Conservation (phyloP, 129 eudicot species). For the Oenanthe sinensis region DNA sequence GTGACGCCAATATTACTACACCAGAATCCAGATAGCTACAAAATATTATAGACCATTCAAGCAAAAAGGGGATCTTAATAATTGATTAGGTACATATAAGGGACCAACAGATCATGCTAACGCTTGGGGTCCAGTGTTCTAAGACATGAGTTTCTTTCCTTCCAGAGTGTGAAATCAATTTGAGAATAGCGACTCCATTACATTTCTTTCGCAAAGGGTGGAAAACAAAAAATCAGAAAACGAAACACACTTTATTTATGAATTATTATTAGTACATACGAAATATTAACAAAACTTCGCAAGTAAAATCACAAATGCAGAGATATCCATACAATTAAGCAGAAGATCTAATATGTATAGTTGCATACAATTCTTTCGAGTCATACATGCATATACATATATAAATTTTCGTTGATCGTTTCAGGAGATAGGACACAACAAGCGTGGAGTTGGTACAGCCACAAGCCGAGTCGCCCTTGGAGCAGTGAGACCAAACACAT, state of each 20-base stretch:
- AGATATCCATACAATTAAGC: neutral
- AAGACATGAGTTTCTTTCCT: too few relatives aligned
- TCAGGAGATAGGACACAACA: conserved; percentile 48
- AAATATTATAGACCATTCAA: too few relatives aligned
- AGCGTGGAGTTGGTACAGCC: conserved; percentile 65
- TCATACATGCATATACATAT: neutral
- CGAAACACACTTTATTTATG: neutral
- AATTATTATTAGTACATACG: neutral
- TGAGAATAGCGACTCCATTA: neutral
- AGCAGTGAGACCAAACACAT: conserved; percentile 83
- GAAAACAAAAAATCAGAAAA: neutral
- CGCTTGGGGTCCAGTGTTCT: too few relatives aligned
- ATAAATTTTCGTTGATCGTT: neutral
- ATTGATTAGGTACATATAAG: neutral
- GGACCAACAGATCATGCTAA: too few relatives aligned
- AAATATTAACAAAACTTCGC: neutral
- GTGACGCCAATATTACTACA: too few relatives aligned
- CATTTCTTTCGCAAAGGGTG: too few relatives aligned
- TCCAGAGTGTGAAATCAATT: too few relatives aligned
- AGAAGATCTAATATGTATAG: neutral
- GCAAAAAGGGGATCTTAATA: too few relatives aligned
- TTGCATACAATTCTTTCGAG: neutral
- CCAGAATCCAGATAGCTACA: too few relatives aligned
- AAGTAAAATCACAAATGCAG: neutral
- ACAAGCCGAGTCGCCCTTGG: conserved; percentile 63